Evolutionary conservation across 257 asterid genomes (phyloP).

Genomic region (Ilex aquifolium): DNA sequence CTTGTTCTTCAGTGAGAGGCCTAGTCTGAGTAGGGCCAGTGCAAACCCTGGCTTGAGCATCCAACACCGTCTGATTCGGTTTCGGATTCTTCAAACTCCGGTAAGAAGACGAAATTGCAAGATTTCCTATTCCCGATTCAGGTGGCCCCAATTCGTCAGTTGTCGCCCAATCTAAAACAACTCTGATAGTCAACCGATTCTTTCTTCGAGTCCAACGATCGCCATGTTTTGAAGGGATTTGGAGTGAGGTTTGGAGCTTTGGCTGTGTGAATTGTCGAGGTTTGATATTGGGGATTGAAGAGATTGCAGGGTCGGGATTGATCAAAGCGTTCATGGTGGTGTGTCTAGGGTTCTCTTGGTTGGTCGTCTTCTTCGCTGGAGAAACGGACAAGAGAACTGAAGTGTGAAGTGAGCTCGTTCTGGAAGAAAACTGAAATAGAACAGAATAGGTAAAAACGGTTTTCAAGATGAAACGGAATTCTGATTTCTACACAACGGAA

Average conservation of each 20-base stretch:
- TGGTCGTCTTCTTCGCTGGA: no score
- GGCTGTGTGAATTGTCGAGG: background rate
- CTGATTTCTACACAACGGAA: no score
- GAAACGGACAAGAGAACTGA: no score
- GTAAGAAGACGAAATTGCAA: constrained; percentile 64
- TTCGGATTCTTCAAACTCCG: constrained; percentile 41
- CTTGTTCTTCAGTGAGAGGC: constrained; percentile 85
- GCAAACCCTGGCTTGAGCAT: constrained; percentile 89
- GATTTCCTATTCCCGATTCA: constrained; percentile 38
- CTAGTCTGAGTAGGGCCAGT: constrained; percentile 93
- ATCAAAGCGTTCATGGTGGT: constrained; percentile 8
- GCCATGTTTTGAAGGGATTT: background rate
- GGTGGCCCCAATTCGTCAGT: constrained; percentile 28
- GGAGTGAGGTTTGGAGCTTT: background rate
- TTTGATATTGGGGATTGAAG: background rate
- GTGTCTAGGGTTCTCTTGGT: no score
- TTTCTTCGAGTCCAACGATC: background rate
- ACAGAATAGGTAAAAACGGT: no score
- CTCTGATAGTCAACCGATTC: constrained; percentile 11
- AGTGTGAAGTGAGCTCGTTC: no score
- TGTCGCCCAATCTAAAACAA: constrained; percentile 34
- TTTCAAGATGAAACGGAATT: no score
- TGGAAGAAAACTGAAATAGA: no score
- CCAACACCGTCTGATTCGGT: constrained; percentile 80
- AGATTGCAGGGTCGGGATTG: background rate